phyloP scores from a whole-genome alignment of 2,329 filamentous ascomycete species.

The Chaetomiaceae sp. region DNA sequence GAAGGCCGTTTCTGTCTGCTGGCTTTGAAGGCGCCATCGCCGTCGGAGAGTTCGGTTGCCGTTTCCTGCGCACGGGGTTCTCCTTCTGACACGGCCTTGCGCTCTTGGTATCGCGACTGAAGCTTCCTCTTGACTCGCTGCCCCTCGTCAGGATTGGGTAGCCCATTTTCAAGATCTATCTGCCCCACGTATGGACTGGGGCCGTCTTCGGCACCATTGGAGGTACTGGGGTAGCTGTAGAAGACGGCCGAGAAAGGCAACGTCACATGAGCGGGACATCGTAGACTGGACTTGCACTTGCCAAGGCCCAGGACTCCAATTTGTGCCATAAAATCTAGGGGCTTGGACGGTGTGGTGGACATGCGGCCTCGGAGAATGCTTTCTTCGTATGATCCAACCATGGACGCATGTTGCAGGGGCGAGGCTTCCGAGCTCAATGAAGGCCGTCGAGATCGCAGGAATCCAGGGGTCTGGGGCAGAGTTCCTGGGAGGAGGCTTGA shows the following conservation, averaged over 20 bases:
- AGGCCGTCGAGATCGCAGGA: slow-evolving; percentile 53
- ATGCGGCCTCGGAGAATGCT: slow-evolving; percentile 91
- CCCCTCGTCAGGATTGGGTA: slow-evolving; percentile 49
- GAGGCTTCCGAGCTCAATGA: slow-evolving; percentile 70
- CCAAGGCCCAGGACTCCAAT: slow-evolving; percentile 89
- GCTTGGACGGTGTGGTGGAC: slow-evolving; percentile 92
- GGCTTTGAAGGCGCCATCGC: slow-evolving; percentile 20
- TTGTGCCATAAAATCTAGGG: slow-evolving; percentile 86
- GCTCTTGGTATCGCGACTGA: slow-evolving; percentile 39
- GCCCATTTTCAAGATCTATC: slow-evolving; percentile 79
- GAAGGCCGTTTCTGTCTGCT: slow-evolving; percentile 48
- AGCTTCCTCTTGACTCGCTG: slow-evolving; percentile 43
- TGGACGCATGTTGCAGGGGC: slow-evolving; percentile 79
- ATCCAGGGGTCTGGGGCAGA: slow-evolving; percentile 45
- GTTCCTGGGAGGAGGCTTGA: slow-evolving; percentile 37
- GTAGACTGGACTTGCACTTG: slow-evolving; percentile 77
- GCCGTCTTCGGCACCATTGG: slow-evolving; percentile 66
- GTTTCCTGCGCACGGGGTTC: slow-evolving; percentile 23
- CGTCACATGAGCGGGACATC: slow-evolving; percentile 84
- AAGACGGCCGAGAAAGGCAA: slow-evolving; percentile 92
- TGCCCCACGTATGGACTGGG: slow-evolving; percentile 94
- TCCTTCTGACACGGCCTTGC: slow-evolving; percentile 26
- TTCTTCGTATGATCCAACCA: slow-evolving; percentile 98
- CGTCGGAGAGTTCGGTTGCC: slow-evolving; percentile 12
- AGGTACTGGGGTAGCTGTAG: slow-evolving; percentile 77